These are phyloP conservation scores for Seminavis robusta DNA, from an alignment of 108 stramenopile species.

Conservation along the genomic window DNA sequence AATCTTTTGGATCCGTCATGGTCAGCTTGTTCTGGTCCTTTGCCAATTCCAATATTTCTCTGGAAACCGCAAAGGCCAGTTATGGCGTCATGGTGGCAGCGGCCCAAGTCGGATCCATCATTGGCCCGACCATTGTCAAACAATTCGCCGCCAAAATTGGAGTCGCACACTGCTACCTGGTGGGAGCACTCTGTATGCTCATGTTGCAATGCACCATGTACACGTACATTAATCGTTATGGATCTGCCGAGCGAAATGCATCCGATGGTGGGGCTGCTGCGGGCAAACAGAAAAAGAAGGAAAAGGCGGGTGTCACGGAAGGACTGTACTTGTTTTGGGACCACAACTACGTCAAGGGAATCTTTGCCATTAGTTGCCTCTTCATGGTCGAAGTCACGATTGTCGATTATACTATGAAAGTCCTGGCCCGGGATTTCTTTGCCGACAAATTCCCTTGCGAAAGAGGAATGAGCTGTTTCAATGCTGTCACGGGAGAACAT, in stretches of 20 bases:
- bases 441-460: constrained; percentile 82
- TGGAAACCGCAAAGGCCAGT: constrained; percentile 90
- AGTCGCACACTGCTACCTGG: constrained; percentile 67
- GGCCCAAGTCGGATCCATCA: constrained; percentile 91
- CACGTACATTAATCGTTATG: constrained; percentile 81
- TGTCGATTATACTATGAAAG: constrained; percentile 97
- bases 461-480: constrained; percentile 66
- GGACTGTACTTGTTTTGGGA: constrained; percentile 87
- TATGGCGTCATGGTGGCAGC: constrained; percentile 96
- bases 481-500: constrained; percentile 54
- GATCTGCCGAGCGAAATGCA: constrained; percentile 45
- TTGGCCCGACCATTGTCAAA: constrained; percentile 91
- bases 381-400: constrained; percentile 99
- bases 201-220: constrained; percentile 91
- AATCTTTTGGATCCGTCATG: constrained; percentile 95
- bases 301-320: constrained; percentile 89
- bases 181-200: constrained; percentile 83
- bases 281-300: constrained; percentile 37
- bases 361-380: constrained; percentile 94
- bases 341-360: constrained; percentile 96
- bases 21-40: constrained; percentile 95
- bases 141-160: constrained; percentile 61
- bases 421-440: constrained; percentile 88
- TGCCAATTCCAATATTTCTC: constrained; percentile 87
- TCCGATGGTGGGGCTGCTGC: constrained; percentile 22